Percentiles rank a stretch among this genome's conserved stretches.
Conservation (phyloP, 352 stramenopile species). For the Phytopythium sindhum region DNA sequence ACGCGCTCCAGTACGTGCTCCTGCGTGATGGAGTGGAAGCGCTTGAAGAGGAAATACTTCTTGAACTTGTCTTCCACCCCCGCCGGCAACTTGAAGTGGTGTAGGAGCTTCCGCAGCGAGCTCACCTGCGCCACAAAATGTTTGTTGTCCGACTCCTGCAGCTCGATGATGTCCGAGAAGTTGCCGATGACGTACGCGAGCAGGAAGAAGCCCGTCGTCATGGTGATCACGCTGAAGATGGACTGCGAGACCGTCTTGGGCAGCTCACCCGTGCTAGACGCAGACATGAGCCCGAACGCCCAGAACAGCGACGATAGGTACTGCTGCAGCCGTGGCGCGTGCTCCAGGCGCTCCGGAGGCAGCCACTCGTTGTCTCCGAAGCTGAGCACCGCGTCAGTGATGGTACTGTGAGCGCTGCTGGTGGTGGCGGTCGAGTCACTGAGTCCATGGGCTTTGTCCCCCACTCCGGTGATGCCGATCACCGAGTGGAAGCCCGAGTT, state of each 20-base stretch:
- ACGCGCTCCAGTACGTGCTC: constrained; percentile 54
- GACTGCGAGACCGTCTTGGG: constrained; percentile 44
- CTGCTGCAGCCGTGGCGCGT: constrained; percentile 25
- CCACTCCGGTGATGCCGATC: not conserved
- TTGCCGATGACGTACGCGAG: constrained; percentile 62
- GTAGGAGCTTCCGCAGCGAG: constrained; percentile 42
- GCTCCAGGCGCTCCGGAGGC: constrained; percentile 14
- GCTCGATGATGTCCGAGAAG: constrained; percentile 52
- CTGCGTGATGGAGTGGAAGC: constrained; percentile 66
- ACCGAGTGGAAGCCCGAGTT: constrained; percentile 33
- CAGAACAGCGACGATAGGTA: constrained; percentile 53
- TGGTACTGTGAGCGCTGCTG: not conserved
- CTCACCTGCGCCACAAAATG: constrained; percentile 59
- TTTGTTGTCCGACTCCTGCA: constrained; percentile 54
- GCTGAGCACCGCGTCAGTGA: constrained; percentile 1
- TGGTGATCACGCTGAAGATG: constrained; percentile 52
- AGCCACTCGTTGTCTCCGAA: constrained; percentile 12
- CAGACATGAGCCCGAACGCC: constrained; percentile 54
- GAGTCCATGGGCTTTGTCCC: not conserved
- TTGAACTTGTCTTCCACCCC: constrained; percentile 55
- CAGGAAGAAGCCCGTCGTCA: constrained; percentile 60
- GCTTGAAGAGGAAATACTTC: constrained; percentile 65
- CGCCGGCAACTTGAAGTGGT: constrained; percentile 44
- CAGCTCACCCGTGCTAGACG: constrained; percentile 46
- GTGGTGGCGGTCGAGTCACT: not conserved